Evolutionary conservation across 257 asterid species (phyloP).

Genomic region (Forsythia suspensa): DNA sequence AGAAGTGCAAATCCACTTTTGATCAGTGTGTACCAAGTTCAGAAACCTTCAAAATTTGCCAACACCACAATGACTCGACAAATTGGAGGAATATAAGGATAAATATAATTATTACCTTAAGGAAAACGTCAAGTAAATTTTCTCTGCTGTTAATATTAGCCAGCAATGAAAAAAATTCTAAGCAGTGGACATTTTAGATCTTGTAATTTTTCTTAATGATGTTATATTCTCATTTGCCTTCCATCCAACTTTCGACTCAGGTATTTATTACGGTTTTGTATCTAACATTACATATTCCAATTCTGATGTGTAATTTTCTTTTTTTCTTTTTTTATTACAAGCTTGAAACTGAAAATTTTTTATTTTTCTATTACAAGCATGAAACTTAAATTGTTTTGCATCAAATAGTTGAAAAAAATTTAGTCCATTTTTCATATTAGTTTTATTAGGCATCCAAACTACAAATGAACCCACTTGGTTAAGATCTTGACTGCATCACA

Average conservation of each 20-base stretch:
- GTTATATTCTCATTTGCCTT: neutral
- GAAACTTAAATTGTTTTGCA: neutral
- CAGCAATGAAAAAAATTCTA: neutral
- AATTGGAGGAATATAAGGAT: neutral
- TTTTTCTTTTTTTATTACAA: too few species aligned
- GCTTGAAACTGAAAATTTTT: neutral
- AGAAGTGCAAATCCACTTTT: neutral
- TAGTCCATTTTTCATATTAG: neutral
- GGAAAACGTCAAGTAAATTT: neutral
- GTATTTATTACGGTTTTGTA: neutral
- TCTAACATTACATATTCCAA: neutral
- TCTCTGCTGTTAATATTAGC: neutral
- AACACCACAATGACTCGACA: neutral
- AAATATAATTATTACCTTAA: neutral
- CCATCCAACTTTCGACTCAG: neutral
- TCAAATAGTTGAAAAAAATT: neutral
- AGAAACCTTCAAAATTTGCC: neutral
- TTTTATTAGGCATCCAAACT: constrained; percentile 16
- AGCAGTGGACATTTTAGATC: neutral
- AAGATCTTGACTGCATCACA: constrained; percentile 1
- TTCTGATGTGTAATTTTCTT: too few species aligned
- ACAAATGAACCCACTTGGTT: neutral
- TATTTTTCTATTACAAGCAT: neutral
- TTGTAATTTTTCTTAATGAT: neutral
- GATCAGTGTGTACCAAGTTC: neutral